Conservation (phyloP, 768 basidiomycete genomes). For the Boletus speciosus region DNA sequence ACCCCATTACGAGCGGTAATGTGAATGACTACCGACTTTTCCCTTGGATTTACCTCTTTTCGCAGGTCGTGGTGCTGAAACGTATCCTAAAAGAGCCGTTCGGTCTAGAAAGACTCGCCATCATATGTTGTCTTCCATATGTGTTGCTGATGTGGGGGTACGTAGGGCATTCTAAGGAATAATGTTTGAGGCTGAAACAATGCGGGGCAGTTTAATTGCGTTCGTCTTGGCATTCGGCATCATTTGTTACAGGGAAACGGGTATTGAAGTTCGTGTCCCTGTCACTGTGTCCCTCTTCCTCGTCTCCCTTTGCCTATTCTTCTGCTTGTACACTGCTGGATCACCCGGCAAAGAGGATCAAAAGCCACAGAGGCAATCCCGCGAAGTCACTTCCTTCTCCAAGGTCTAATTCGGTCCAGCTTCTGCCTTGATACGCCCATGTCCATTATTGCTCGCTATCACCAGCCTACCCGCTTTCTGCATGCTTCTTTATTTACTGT, state of each 20-base stretch:
- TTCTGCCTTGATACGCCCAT: not conserved
- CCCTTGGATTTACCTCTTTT: not conserved
- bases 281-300: slow-evolving; percentile 24
- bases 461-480: not conserved
- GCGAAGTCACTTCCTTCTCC: not conserved
- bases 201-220: slow-evolving; percentile 28
- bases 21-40: not conserved
- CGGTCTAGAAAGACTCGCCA: slow-evolving; percentile 37
- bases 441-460: not conserved
- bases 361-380: not conserved
- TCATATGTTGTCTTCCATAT: slow-evolving; percentile 40
- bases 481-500: not conserved
- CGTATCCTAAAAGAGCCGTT: slow-evolving; percentile 24
- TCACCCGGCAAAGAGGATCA: slow-evolving; percentile 15
- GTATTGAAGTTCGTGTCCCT: slow-evolving; percentile 23
- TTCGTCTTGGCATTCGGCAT: slow-evolving; percentile 33
- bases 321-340: slow-evolving; percentile 29
- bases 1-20: slow-evolving; percentile 30
- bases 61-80: slow-evolving; percentile 24
- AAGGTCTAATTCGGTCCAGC: not conserved
- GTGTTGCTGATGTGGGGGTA: slow-evolving; percentile 41
- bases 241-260: slow-evolving; percentile 29
- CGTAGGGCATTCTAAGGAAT: not conserved
- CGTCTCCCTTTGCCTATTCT: slow-evolving; percentile 23
- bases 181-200: not conserved